Evolutionary conservation across 768 basidiomycete genomes (phyloP), one percentile per base, ranked within the genome.

Genomic region (Kockovaella imperatae): DNA sequence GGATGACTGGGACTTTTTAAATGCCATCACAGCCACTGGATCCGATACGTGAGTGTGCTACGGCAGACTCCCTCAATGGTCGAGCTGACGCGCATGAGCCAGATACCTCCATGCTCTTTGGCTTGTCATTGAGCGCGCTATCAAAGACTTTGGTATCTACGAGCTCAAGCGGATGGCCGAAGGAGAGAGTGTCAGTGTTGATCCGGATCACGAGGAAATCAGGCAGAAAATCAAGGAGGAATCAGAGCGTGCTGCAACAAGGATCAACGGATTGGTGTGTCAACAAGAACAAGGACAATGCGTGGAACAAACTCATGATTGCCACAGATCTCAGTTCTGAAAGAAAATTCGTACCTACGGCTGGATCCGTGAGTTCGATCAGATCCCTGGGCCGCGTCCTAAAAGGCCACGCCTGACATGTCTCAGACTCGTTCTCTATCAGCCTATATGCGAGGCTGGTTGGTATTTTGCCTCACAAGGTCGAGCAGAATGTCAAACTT

Each of bases 391-490:
- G 31, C 31, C 41, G n/a, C 6, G 25, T 29, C 31, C 21, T 48
- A 36, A 23, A 24, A 28, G 14, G 26, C 29, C 35, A 26, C 21
- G 30, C n/a, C 45, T 31, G 36, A 35, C 79, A 8, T 13, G 20
- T 81, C 66, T 87, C 68, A 86, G 86, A 25, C 87, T 89, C 3
- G 84, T 89, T 34, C 86, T 95, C 79, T 84, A 87, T 52, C 84
- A 86, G 62, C 81, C 82, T 56, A 82, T 86, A 65, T 86, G 84
- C 53, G 83, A 86, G 52, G 84, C 88, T 0, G 90, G 89, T 11
- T 80, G 77, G 40, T 75, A 89, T 13, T 79, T 93, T 45, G 89
- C 87, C 4, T 78, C 82, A 21, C 72, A 84, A n/a, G 88, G 84
- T 5, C 81, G 86, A 17, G 80, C 82, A 1, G 89, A 91, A 70